A percentile compares a stretch with the other conserved stretches of the same genome.
Evolutionary conservation across 2,329 filamentous ascomycete genomes (phyloP).

Genomic region (Colletotrichum noveboracense): DNA sequence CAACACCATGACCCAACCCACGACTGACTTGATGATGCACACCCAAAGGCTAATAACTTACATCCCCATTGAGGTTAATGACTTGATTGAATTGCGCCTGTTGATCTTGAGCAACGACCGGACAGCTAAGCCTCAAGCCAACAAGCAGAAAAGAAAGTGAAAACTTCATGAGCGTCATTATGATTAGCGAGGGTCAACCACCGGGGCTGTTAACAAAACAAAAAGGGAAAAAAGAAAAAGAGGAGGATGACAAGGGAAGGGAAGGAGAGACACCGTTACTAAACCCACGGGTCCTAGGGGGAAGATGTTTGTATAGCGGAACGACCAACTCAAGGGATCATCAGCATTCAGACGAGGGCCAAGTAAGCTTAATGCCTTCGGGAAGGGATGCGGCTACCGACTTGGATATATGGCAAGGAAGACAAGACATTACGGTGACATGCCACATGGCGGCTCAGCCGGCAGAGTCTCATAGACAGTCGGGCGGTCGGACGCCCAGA

Average conservation of each 20-base stretch:
- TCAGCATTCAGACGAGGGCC: conserved; percentile 9
- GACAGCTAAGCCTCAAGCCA: conserved; percentile 11
- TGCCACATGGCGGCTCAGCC: conserved; percentile 6
- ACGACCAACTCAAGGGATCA: not conserved
- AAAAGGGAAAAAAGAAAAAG: not conserved
- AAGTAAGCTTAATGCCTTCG: conserved; percentile 10
- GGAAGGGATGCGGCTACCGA: not conserved
- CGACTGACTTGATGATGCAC: not conserved
- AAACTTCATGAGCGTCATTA: conserved; percentile 23
- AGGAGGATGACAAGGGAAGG: conserved; percentile 6
- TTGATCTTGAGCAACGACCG: conserved; percentile 19
- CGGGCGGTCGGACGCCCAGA: conserved; percentile 9
- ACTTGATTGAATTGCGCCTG: conserved; percentile 26
- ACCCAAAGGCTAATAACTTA: conserved; percentile 3
- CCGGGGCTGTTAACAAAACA: conserved; percentile 11
- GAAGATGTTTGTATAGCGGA: conserved; percentile 12
- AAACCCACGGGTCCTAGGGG: conserved; percentile 21
- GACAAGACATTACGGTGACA: not conserved
- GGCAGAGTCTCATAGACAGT: not conserved
- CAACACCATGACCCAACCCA: not conserved
- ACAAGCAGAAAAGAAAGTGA: conserved; percentile 19
- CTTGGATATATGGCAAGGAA: conserved; percentile 17
- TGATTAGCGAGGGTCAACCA: conserved; percentile 24
- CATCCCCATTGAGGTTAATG: conserved; percentile 26
- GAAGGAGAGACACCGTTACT: conserved; percentile 23